phyloP scores from a whole-genome alignment of 164 flowering plant species.

The Magnolia officinalis region DNA sequence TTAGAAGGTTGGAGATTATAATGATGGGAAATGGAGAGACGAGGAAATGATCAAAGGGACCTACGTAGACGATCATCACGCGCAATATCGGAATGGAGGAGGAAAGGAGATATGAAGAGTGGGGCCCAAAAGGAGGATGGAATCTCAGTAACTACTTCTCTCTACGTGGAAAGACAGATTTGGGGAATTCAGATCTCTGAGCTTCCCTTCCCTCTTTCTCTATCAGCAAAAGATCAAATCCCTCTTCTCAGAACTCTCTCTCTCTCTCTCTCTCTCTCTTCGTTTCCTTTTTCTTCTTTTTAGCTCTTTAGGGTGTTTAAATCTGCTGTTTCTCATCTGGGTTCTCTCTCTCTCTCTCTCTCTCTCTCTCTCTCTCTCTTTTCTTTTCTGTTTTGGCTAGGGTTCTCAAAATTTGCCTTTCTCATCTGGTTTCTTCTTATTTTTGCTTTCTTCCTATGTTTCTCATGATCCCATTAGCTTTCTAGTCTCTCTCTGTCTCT shows the following conservation, averaged over 20 bases:
- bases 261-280: background rate
- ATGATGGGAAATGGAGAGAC: too few species aligned
- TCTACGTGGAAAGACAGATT: background rate
- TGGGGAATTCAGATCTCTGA: background rate
- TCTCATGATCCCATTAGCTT: too few species aligned
- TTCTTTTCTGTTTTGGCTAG: background rate
- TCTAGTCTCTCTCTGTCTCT: too few species aligned
- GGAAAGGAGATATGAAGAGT: too few species aligned
- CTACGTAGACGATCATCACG: too few species aligned
- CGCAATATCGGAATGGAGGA: too few species aligned
- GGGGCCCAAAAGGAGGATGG: background rate
- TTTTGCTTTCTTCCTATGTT: too few species aligned
- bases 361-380: background rate
- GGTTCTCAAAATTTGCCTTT: too few species aligned
- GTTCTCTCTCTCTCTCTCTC: too few species aligned
- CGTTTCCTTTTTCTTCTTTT: background rate
- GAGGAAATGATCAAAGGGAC: too few species aligned
- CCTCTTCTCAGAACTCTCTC: background rate
- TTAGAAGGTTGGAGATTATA: too few species aligned
- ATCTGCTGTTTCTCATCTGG: background rate
- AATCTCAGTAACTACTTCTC: slow-evolving; percentile 16
- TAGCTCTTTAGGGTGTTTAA: background rate
- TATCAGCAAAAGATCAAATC: background rate
- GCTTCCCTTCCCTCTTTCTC: background rate
- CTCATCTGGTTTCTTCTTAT: background rate